Conservation (phyloP, 768 basidiomycete species). For the Leccinum uliginosum region DNA sequence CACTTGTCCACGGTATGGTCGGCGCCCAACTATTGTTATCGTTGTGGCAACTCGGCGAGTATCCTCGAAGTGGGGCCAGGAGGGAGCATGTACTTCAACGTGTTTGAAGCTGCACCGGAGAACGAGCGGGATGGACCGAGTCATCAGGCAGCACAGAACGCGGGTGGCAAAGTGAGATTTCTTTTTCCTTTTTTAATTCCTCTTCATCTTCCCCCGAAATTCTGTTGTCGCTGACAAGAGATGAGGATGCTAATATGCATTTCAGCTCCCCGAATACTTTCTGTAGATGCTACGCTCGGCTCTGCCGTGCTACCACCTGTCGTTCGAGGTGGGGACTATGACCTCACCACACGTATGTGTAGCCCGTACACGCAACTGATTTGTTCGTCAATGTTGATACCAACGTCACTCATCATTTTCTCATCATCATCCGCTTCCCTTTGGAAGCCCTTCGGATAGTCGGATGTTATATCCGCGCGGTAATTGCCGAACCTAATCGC, state of each 20-base stretch:
- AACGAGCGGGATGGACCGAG: conserved; percentile 90
- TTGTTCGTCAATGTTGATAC: conserved; percentile 1
- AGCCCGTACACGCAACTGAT: neutral
- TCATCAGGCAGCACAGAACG: conserved; percentile 71
- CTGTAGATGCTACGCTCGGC: conserved; percentile 29
- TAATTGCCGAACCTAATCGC: neutral
- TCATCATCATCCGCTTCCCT: neutral
- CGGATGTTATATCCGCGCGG: conserved; percentile 1
- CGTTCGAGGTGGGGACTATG: conserved; percentile 6
- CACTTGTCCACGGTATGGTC: conserved; percentile 98
- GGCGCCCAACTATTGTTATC: conserved; percentile 98
- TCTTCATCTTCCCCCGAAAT: neutral
- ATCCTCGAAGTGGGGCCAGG: conserved; percentile 94
- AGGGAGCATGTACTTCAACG: conserved; percentile 88
- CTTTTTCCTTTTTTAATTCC: no score
- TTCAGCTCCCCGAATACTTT: conserved; percentile 82
- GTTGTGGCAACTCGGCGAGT: conserved; percentile 95
- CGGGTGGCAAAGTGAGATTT: conserved; percentile 60
- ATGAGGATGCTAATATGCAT: neutral
- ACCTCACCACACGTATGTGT: conserved; percentile 1
- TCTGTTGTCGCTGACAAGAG: neutral
- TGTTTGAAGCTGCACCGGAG: conserved; percentile 97
- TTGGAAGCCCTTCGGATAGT: conserved; percentile 6
- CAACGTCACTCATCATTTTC: neutral
- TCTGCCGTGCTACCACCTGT: neutral